phyloP scores from a whole-genome alignment of 139 green algal genomes.

The Chlamydomonas sphaeroides region DNA sequence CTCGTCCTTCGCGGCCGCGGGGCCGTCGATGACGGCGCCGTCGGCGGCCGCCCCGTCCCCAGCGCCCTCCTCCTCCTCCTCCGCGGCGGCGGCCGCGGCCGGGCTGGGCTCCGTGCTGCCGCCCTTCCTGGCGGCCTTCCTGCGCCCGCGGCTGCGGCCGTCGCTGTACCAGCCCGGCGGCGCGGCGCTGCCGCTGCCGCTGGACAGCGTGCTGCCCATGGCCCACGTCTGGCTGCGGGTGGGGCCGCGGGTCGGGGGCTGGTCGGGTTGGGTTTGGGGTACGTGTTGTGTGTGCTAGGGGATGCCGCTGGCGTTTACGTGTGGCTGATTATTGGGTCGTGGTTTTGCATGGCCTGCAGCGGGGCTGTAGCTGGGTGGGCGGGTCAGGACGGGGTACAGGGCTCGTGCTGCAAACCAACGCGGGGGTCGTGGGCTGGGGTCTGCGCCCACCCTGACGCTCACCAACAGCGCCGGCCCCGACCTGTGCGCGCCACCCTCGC shows the following conservation, averaged over 20 bases:
- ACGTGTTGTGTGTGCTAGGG: background rate
- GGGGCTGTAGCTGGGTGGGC: no score
- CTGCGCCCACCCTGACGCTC: no score
- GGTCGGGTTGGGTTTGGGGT: background rate
- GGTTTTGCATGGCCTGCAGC: no score
- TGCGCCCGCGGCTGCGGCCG: conserved; percentile 23
- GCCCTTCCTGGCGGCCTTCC: conserved; percentile 12
- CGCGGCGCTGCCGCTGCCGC: background rate
- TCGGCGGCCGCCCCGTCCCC: background rate
- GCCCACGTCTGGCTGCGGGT: conserved; percentile 30
- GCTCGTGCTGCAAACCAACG: no score
- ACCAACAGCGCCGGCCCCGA: no score
- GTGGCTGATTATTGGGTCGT: background rate
- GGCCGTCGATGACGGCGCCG: conserved; percentile 6
- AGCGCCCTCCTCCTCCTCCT: no score
- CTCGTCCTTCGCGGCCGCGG: conserved; percentile 9
- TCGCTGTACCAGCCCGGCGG: conserved; percentile 6
- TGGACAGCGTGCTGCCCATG: conserved; percentile 14
- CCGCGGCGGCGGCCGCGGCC: background rate
- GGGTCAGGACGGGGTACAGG: no score
- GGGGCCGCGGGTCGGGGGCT: background rate
- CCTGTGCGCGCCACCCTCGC: no score
- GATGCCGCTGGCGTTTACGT: no score
- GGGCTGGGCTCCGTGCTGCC: conserved; percentile 7
- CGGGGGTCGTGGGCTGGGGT: no score